A percentile compares a stretch with the other conserved stretches of the same genome.
Evolutionary conservation across 1,284 basidiomycete species (phyloP).

Genomic region (Stygiomarasmius scandens): DNA sequence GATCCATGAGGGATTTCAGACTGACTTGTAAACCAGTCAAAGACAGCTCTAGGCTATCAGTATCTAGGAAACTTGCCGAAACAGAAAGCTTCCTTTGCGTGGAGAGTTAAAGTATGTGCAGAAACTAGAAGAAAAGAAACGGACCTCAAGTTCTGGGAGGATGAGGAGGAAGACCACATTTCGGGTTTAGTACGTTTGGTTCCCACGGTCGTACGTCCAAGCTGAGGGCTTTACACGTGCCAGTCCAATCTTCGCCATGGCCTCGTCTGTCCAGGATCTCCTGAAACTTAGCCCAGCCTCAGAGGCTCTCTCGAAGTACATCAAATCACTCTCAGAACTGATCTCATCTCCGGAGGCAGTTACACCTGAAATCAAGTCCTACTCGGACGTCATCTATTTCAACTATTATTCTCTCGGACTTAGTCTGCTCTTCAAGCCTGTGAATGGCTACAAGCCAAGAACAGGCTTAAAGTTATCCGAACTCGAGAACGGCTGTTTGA

Average conservation of each 20-base stretch:
- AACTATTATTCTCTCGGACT: constrained; percentile 81
- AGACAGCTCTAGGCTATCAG: constrained; percentile 2
- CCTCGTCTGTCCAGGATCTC: constrained; percentile 38
- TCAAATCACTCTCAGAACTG: constrained; percentile 37
- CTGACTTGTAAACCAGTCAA: constrained; percentile 5
- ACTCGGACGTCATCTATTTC: constrained; percentile 82
- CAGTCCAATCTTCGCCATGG: constrained; percentile 5
- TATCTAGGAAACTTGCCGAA: constrained; percentile 5
- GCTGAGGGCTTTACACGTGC: constrained; percentile 9
- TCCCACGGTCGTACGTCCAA: constrained; percentile 7
- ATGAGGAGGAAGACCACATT: no score
- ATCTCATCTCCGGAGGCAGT: constrained; percentile 18
- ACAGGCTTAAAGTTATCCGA: constrained; percentile 47
- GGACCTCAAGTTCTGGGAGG: no score
- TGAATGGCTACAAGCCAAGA: constrained; percentile 60
- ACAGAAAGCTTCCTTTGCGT: no score
- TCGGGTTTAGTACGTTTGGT: no score
- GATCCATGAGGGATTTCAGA: constrained; percentile 12
- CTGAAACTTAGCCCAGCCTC: constrained; percentile 48
- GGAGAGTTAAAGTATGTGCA: no score
- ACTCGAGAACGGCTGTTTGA: constrained; percentile 51
- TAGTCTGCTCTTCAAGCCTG: constrained; percentile 72
- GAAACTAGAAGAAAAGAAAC: no score
- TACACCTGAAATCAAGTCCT: constrained; percentile 72
- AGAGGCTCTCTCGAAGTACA: constrained; percentile 42